Conservation (phyloP, 202 grass and related monocot genomes). For the Carex sylvatica region DNA sequence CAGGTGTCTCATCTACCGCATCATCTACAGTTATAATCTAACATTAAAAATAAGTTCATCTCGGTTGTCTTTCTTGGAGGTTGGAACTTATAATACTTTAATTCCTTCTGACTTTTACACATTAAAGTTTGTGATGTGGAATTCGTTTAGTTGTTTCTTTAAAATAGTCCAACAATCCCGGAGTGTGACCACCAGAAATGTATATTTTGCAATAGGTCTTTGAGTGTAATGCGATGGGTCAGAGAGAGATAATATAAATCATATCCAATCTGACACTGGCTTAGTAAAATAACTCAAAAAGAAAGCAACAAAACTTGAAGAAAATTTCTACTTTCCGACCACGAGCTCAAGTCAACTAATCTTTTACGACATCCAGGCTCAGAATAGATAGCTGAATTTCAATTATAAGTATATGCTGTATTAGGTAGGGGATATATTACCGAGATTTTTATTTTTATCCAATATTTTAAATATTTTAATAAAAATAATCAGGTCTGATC, state of each 20-base stretch:
- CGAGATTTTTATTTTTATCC: too few species aligned
- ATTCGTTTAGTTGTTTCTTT: neutral
- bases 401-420: neutral
- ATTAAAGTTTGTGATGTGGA: constrained; percentile 11
- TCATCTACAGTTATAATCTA: neutral
- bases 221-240: constrained; percentile 12
- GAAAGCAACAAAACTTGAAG: neutral
- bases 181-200: neutral
- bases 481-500: too few species aligned
- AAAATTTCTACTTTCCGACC: neutral
- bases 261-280: neutral
- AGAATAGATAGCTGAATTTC: neutral
- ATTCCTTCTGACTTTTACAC: neutral
- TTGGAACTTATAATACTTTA: neutral
- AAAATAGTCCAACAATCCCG: constrained; percentile 10
- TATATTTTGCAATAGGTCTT: constrained; percentile 5
- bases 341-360: neutral
- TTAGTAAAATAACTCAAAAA: neutral
- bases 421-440: neutral
- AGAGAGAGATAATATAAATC: neutral
- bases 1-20: constrained; percentile 19
- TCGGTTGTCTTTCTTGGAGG: neutral
- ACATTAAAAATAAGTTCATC: neutral
- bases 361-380: neutral
- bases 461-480: too few species aligned